Evolutionary conservation across 306 rosid species (phyloP), one percentile per base, ranked within the genome.

Genomic region (Quercus alba): DNA sequence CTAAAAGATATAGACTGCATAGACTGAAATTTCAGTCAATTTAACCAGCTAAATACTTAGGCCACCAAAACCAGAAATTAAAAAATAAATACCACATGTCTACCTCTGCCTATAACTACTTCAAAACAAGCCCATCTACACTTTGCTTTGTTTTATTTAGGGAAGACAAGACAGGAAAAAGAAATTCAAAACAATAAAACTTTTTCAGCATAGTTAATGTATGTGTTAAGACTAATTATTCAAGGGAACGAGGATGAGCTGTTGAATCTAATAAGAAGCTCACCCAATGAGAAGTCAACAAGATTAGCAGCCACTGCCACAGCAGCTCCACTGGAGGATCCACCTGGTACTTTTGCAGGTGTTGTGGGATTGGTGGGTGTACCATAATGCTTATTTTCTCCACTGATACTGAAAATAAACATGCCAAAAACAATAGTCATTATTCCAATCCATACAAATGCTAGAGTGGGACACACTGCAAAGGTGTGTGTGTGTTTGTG

Each of bases 321-420:
- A 9, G 99, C 97, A 80, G 97, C 94, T 73, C 98, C 99, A 80
- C 99, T 83, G 41, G 94, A 96, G 72, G 97, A 84, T 73, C 98
- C 99, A 70, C 99, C 99, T 1, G 99, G 94, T 70, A 88, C 73
- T 72, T 91, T 92, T 54, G 88, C 75, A 81, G 89, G 91, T 7
- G 73, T 89, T 44, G 90, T 84, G 25, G 99, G 99, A 82, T 96
- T 96, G 68, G 90, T 90, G 3, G 98, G 99, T n/a, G 97, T 86
- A 69, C 77, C 91, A 62, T 87, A 93, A 78, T 93, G 94, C 74
- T 90, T 89, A 83, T 93, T 96, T 75, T 91, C 93, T 10, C 99
- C 99, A 69, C 84, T 77, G 63, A 93, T 89, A 72, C 99, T 91
- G 93, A 80, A 83, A 73, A 84, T 23, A 81, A 79, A 13, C 77